These are phyloP conservation scores for Medicago truncatula DNA, from an alignment of 306 rosid genomes.

Conservation along the genomic window DNA sequence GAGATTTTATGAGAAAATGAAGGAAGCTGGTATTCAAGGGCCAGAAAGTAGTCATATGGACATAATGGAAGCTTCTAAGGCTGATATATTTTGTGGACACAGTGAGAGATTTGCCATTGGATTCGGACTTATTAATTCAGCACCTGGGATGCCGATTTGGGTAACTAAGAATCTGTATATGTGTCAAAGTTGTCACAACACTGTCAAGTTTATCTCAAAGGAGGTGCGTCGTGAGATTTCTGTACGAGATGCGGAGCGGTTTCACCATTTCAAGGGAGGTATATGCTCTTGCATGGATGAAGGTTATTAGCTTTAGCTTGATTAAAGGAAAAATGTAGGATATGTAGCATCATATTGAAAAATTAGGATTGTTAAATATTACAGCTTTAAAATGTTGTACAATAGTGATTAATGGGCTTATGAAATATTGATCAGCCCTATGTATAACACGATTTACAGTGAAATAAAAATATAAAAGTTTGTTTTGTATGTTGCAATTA, in stretches of 20 bases:
- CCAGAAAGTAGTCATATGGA: conserved; percentile 45
- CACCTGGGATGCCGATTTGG: conserved; percentile 85
- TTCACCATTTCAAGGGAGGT: conserved; percentile 93
- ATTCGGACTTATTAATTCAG: conserved; percentile 76
- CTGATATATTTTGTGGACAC: conserved; percentile 93
- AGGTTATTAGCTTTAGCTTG: conserved; percentile 54
- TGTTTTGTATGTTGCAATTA: neutral
- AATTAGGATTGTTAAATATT: conserved; percentile 32
- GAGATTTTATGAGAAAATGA: conserved; percentile 78
- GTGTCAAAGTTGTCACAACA: conserved; percentile 82
- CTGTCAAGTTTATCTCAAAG: conserved; percentile 71
- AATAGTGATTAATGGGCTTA: conserved; percentile 16
- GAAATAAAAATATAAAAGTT: neutral
- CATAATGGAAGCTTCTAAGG: conserved; percentile 73
- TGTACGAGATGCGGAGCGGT: conserved; percentile 76
- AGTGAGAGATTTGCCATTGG: conserved; percentile 85
- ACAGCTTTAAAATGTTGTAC: conserved; percentile 24
- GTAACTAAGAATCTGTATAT: conserved; percentile 88
- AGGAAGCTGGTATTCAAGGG: conserved; percentile 51
- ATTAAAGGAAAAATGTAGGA: conserved; percentile 40
- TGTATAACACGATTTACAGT: neutral
- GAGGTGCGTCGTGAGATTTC: conserved; percentile 85
- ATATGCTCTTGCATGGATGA: conserved; percentile 84
- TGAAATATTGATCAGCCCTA: conserved; percentile 23
- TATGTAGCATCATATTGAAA: conserved; percentile 28